phyloP scores from a whole-genome alignment of 345 rosid species.

The Eucalyptus regnans region DNA sequence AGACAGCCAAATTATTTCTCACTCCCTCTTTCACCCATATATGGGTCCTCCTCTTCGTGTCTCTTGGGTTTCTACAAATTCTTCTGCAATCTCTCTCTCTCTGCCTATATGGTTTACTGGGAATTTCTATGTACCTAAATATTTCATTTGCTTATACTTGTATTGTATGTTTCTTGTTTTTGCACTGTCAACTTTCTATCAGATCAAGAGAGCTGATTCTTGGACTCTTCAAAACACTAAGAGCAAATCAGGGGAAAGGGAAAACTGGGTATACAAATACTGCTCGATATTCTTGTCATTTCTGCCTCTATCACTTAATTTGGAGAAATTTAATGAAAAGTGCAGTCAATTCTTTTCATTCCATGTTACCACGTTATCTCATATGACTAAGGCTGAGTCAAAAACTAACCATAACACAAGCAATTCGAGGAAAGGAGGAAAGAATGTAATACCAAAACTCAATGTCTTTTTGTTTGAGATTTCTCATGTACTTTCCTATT shows the following conservation, averaged over 20 bases:
- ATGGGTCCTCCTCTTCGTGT: neutral
- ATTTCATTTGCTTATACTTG: neutral
- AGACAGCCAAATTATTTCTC: neutral
- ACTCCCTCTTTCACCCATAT: neutral
- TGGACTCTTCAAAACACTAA: neutral
- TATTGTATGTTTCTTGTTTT: neutral
- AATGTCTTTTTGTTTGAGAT: neutral
- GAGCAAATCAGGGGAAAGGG: neutral
- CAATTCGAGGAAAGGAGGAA: neutral
- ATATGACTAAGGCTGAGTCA: neutral
- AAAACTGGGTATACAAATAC: accelerated
- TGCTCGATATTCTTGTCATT: neutral
- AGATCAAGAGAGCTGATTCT: neutral
- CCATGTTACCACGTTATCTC: neutral
- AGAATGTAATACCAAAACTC: neutral
- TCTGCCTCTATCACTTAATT: neutral
- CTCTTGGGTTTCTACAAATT: neutral
- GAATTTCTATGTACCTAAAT: neutral
- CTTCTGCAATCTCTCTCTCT: neutral
- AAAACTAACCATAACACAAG: neutral
- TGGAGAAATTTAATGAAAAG: neutral
- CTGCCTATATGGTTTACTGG: accelerated
- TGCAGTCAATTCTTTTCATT: neutral
- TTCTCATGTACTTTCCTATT: neutral
- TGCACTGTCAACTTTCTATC: neutral